These are phyloP conservation scores for Terfezia boudieri DNA, from an alignment of 495 filamentous ascomycete genomes.

Conservation along the genomic window DNA sequence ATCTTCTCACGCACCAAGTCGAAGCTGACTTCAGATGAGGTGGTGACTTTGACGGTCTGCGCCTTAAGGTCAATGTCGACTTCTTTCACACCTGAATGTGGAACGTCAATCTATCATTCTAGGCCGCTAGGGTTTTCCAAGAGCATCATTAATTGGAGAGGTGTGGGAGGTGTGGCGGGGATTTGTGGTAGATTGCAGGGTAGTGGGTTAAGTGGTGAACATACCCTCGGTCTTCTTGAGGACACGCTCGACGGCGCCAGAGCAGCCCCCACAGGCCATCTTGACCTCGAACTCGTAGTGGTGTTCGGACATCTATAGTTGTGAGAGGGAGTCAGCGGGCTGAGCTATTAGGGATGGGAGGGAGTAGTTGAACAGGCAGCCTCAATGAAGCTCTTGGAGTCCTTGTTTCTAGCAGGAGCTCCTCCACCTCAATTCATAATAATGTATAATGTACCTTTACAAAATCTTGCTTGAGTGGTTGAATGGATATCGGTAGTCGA, in stretches of 20 bases:
- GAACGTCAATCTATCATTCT: background rate
- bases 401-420: too few species aligned
- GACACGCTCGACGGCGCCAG: slow-evolving; percentile 56
- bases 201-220: slow-evolving; percentile 10
- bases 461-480: too few species aligned
- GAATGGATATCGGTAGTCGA: too few species aligned
- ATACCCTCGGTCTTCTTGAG: slow-evolving; percentile 80
- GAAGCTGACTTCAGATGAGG: slow-evolving; percentile 42
- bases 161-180: background rate
- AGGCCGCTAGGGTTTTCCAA: background rate
- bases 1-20: slow-evolving; percentile 69
- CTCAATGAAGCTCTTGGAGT: too few species aligned
- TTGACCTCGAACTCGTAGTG: slow-evolving; percentile 45
- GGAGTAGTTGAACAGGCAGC: too few species aligned
- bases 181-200: background rate
- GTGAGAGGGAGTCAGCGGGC: too few species aligned
- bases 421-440: too few species aligned
- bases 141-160: background rate
- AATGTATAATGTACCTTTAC: too few species aligned
- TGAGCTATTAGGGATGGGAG: too few species aligned
- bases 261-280: slow-evolving; percentile 45
- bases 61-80: slow-evolving; percentile 70
- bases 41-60: slow-evolving; percentile 52
- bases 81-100: slow-evolving; percentile 49
- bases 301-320: slow-evolving; percentile 23